Base-by-base conservation (phyloP, 176 grass and related monocot genomes). In the Oryza glaberrima region DNA sequence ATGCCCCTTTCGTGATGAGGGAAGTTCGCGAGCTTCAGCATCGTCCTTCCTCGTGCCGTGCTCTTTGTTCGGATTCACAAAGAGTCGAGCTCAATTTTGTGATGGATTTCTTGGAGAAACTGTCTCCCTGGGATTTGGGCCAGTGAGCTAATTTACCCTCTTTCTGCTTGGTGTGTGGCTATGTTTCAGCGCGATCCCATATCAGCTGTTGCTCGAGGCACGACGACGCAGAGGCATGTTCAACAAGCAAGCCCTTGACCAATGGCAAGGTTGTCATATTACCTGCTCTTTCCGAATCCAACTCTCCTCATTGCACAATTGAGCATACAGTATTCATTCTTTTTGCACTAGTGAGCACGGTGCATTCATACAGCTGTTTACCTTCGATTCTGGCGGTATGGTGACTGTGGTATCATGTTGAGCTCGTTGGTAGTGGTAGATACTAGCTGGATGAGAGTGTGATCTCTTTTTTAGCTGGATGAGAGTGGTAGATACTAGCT, bases 201-300 rank as follows among this genome's bases (percentile, higher is more conserved):
- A 43, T 69, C 75, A 83, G 69, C 19, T 90, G 84, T 20, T 74
- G 69, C 63, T 20, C 84, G 0, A 86, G 58, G 17, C 69, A 66
- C 1, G 69, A 63, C 4, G 36, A 30, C 51, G 28, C 47, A 3
- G 64, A 83, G 3, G 83, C 67, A 49, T 61, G 73, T 4, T 3
- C 38, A 40, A 40, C 20, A 69, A 77, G 76, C 34, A 46, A n/a
- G 4, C 14, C 54, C 0, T 65, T n/a, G 25, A 46, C 10, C 4
- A 60, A 60, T 34, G 6, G 4, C 58, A 79, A 79, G 84, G 48
- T 67, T n/a, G 74, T 61, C 1, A 3, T 46, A 45, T 56, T 69
- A 11, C 28, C 68, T 69, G 58, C 60, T 77, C 49, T 76, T 75
- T 8, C 48, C 47, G 40, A 60, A 9, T 69, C 30, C 76, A 58